A percentile compares a stretch with the other conserved stretches of the same genome.
Evolutionary conservation across 805 yeast species (phyloP).

Genomic region (Lipomyces yamanashiensis): DNA sequence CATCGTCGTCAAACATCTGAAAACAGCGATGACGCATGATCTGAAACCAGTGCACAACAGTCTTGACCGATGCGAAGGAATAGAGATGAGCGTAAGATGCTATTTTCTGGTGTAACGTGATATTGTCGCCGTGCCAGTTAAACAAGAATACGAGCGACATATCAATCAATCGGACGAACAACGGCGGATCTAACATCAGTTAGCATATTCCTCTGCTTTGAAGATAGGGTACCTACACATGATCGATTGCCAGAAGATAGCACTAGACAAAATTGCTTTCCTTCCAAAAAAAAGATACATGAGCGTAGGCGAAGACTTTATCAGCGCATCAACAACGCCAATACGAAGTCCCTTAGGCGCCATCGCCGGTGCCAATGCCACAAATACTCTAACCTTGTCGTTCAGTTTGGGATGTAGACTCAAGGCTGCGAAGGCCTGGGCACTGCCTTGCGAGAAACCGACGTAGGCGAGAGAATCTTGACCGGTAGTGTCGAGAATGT

Average conservation of each 20-base stretch:
- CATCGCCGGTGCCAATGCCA: slow-evolving; percentile 93
- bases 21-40: slow-evolving; percentile 76
- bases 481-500: slow-evolving; percentile 61
- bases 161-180: slow-evolving; percentile 75
- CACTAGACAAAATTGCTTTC: slow-evolving; percentile 73
- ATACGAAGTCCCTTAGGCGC: slow-evolving; percentile 86
- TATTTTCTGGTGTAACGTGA: slow-evolving; percentile 71
- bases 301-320: slow-evolving; percentile 75
- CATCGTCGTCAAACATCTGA: slow-evolving; percentile 84
- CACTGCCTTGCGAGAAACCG: slow-evolving; percentile 94
- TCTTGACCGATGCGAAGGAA: slow-evolving; percentile 88
- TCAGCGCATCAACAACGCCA: slow-evolving; percentile 71
- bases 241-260: slow-evolving; percentile 75
- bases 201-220: not conserved
- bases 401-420: slow-evolving; percentile 68
- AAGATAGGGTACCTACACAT: slow-evolving; percentile 47
- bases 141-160: slow-evolving; percentile 67
- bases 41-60: slow-evolving; percentile 96
- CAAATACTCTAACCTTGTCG: slow-evolving; percentile 56
- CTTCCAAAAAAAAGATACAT: slow-evolving; percentile 75
- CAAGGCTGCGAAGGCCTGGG: slow-evolving; percentile 86
- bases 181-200: slow-evolving; percentile 57
- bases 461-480: slow-evolving; percentile 61
- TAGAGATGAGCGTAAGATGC: slow-evolving; percentile 86
- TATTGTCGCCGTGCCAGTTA: slow-evolving; percentile 78